Evolutionary conservation across 1,284 basidiomycete species (phyloP).

Genomic region (Volvariella surrecta): DNA sequence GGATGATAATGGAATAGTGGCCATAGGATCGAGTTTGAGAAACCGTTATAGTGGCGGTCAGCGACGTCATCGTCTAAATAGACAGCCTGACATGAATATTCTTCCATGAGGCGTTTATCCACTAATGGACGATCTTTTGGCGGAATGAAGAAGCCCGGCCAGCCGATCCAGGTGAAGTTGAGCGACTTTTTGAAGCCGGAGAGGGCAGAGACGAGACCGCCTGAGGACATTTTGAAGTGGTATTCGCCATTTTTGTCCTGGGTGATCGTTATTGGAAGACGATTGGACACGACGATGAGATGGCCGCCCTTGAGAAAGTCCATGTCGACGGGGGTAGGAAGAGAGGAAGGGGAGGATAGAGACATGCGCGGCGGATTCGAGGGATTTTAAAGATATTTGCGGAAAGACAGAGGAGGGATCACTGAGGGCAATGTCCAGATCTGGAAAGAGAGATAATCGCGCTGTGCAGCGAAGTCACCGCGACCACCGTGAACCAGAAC

Average conservation of each 20-base stretch:
- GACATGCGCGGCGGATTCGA: slow-evolving; percentile 7
- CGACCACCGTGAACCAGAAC: background rate
- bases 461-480: background rate
- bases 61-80: slow-evolving; percentile 97
- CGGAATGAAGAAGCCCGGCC: slow-evolving; percentile 88
- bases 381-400: slow-evolving; percentile 16
- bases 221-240: slow-evolving; percentile 96
- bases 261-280: slow-evolving; percentile 87
- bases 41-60: slow-evolving; percentile 97
- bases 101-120: slow-evolving; percentile 83
- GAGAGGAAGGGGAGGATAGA: slow-evolving; percentile 12
- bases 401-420: slow-evolving; percentile 12
- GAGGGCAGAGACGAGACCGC: slow-evolving; percentile 90
- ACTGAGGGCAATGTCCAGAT: slow-evolving; percentile 18
- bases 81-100: slow-evolving; percentile 96
- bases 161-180: slow-evolving; percentile 94
- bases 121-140: slow-evolving; percentile 79
- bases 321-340: slow-evolving; percentile 22
- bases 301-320: slow-evolving; percentile 42
- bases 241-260: slow-evolving; percentile 86
- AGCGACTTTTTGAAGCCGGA: slow-evolving; percentile 95
- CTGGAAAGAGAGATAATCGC: slow-evolving; percentile 16
- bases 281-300: slow-evolving; percentile 94
- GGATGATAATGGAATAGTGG: slow-evolving; percentile 99
- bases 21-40: slow-evolving; percentile 99